Evolutionary conservation across 495 filamentous ascomycete species (phyloP), one percentile per base, ranked within the genome.

Genomic region (Ramalina peruviana): DNA sequence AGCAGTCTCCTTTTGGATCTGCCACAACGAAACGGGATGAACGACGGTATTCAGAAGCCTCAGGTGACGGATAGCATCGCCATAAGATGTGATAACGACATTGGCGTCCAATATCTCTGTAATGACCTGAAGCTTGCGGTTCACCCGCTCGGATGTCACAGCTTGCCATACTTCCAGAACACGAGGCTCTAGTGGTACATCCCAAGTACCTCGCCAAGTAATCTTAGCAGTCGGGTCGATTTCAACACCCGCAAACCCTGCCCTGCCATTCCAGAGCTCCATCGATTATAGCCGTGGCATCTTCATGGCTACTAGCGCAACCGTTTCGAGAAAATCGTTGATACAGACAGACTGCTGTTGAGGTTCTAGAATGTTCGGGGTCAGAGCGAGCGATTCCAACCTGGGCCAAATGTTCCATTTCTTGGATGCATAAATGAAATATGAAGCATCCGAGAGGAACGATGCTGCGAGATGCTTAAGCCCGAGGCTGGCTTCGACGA

Each of bases 181-280:
- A 52, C 33, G 48, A 46, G 58, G 56, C 53, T 58, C 43, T 54
- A 69, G 53, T 50, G 45, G 42, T 40, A 65, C 54, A 50, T 62
- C 55, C 62, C 64, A 64, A 47, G 64, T 66, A 53, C 55, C 57
- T 63, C 58, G 60, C 65, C 60, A 64, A 48, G 55, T 62, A 37
- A 64, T 54, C 46, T 51, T 54, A 54, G 64, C 60, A 52, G 45
- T 54, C 45, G 41, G 44, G 43, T 43, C 19, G 19, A 20, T 20
- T 20, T 20, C 43, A 40, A 64, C 54, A 45, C 54, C 51, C 48
- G 64, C 62, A 46, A 62, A 54, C 39, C 61, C 61, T 53, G 60
- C 57, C 59, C 51, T 39, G 54, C 62, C 65, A 50, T 64, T 68
- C 62, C 65, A 68, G 53, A 67, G 62, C 43, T 63, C 63, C 65